Evolutionary conservation across 108 stramenopile species (phyloP), one percentile per base, ranked within the genome.

Genomic region (Fragilariopsis cylindrus): DNA sequence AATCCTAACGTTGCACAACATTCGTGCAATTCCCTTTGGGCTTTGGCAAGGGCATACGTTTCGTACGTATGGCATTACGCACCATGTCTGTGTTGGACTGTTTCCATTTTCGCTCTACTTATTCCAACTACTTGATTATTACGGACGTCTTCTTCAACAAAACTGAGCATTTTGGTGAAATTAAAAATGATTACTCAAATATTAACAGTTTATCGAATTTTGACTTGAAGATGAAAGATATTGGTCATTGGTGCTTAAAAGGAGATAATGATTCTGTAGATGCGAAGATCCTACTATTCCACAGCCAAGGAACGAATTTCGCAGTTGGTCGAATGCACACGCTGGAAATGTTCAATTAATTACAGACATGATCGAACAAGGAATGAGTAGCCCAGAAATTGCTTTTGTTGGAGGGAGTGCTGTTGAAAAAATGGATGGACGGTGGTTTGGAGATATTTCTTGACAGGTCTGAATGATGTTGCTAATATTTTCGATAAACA

Each of bases 341-440:
- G 81, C 79, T 45, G 83, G 71, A 15, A 92, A 92, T 57, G 72
- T 70, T 16, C 13, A 75, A 47, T 6, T 43, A 19, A 60, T 83
- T 4, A 21, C 49, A 44, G 42, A 55, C 7, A 16, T 69, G 48
- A 66, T 79, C n/a, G 69, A 70, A 9, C 39, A 58, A 15, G 67
- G 57, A 39, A 5, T 47, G 40, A 44, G 49, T 8, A 73, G 12
- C 15, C 76, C 79, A 30, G 93, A 94, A 79, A 85, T 94, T 58
- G 91, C 87, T 6, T 91, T 95, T 81, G 52, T 95, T 50, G 93
- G 93, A 2, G 90, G 89, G 71, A 87, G 86, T 50, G 75, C 91
- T 7, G 81, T 91, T 19, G 93, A 95, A 81, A 91, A 86, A 39
- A 90, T 92, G 91, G 82, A 87, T 79, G 93, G 93, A 55, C 76